These are phyloP conservation scores for Pseudogymnoascus sp. DNA, from an alignment of 2,329 filamentous ascomycete species.

Conservation along the genomic window DNA sequence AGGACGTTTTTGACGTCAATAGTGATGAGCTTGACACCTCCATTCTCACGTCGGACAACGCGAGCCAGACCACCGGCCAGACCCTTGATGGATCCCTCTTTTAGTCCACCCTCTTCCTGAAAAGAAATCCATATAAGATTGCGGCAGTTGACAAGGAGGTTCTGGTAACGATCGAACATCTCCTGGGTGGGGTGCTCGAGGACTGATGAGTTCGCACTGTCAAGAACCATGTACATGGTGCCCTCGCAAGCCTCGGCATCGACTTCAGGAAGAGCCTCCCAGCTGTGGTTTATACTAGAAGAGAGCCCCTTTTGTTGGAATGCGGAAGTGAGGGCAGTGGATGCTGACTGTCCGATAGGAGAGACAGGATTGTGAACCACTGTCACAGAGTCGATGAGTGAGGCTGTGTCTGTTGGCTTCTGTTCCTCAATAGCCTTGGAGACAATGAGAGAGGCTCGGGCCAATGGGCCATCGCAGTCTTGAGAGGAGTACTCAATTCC, in stretches of 20 bases:
- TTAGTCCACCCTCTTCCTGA: background rate
- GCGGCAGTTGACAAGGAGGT: background rate
- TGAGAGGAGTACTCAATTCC: background rate
- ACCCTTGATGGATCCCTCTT: background rate
- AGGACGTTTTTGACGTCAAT: conserved; percentile 10
- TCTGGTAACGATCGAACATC: background rate
- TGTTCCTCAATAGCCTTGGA: background rate
- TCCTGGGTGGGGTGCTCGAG: background rate
- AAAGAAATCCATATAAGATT: background rate
- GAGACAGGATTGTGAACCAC: background rate
- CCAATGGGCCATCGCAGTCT: background rate
- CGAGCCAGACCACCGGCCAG: conserved; percentile 11
- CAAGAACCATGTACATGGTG: background rate
- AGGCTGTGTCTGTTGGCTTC: background rate
- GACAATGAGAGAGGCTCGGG: background rate
- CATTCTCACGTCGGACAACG: conserved; percentile 13
- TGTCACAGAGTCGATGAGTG: background rate
- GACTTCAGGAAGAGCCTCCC: background rate
- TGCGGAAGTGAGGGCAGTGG: background rate
- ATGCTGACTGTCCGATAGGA: background rate
- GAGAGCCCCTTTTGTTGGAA: background rate
- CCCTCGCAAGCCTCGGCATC: background rate
- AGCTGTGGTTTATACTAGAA: background rate
- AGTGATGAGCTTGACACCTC: conserved; percentile 12
- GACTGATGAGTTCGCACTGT: background rate